A percentile compares a stretch with the other conserved stretches of the same genome.
phyloP scores from a whole-genome alignment of 169 alveolate species.

The Eimeria sp. region DNA sequence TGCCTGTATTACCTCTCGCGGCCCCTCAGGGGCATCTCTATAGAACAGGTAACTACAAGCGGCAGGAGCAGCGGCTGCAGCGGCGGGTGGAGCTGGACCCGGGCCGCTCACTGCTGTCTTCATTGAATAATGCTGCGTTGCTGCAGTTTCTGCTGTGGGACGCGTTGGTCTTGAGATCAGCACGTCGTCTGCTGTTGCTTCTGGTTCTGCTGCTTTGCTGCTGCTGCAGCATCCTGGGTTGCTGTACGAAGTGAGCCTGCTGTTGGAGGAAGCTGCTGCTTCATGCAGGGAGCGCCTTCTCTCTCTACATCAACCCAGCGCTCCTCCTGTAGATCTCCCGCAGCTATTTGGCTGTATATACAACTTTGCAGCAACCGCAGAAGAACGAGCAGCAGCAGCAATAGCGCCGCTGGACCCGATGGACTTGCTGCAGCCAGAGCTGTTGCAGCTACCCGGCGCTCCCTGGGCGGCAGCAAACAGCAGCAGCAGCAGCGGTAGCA shows the following conservation, averaged over 20 bases:
- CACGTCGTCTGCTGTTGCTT: neutral
- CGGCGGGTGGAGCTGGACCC: too few relatives aligned
- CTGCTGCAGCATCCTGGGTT: constrained; percentile 79
- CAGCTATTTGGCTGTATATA: constrained; percentile 34
- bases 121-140: neutral
- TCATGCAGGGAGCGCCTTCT: constrained; percentile 28
- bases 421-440: constrained; percentile 45
- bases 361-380: constrained; percentile 37
- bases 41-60: constrained; percentile 28
- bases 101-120: neutral
- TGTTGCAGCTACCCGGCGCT: too few relatives aligned
- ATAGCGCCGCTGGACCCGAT: constrained; percentile 35
- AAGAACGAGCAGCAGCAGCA: constrained; percentile 48
- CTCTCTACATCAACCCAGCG: constrained; percentile 16
- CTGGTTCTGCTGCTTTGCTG: neutral
- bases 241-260: constrained; percentile 57
- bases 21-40: constrained; percentile 66
- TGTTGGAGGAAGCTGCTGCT: constrained; percentile 72
- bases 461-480: too few relatives aligned
- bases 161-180: too few relatives aligned
- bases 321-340: neutral
- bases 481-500: constrained; percentile 7
- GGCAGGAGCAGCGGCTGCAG: too few relatives aligned
- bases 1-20: constrained; percentile 32
- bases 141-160: neutral